Evolutionary conservation across 768 basidiomycete genomes (phyloP), one percentile per base, ranked within the genome.

Genomic region (Mycena indigotica): DNA sequence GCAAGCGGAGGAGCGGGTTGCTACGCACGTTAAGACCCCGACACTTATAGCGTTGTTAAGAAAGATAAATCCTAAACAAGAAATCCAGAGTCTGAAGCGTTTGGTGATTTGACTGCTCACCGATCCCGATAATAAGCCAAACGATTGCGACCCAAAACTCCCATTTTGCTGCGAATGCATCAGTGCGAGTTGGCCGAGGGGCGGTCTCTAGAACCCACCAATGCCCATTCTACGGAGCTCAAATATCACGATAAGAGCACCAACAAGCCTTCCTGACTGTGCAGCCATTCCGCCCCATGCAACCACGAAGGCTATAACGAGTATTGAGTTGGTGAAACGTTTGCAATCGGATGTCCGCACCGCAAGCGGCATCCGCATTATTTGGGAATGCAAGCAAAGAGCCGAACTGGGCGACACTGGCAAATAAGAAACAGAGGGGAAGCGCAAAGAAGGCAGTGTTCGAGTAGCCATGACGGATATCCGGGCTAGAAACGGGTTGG

Each of bases 241-340:
- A 30, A 75, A 60, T 26, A 67, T 65, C 19, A 80, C 62, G 25
- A 74, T 70, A 12, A 75, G 50, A 2, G 80, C 63, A 2, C 77
- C 78, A n/a, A 77, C 63, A 17, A 80, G 67, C 10, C 75, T 71
- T 1, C 69, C 74, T 21, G 71, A 68, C 55, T 75, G 70, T 3
- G 71, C 66, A 2, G 78, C 68, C 67, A 80, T 73, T 23, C 73
- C 75, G n/a, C 75, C 72, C 79, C 75, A 80, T 3, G 78, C 77
- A 25, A 80, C 69, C 1, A 77, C 68, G 57, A 80, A 80, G 5
- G 77, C 80, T 81, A 53, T 4, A 38, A 44, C 40, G 19, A 15
- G 51, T n/a, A 25, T 24, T 50, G 24, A 28, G 23, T 28, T 21
- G 32, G 40, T 2, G 28, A 52, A n/a, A 52, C 38, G 26, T 16